Evolutionary conservation across 495 filamentous ascomycete species (phyloP).

Genomic region (Neurospora cerealis): DNA sequence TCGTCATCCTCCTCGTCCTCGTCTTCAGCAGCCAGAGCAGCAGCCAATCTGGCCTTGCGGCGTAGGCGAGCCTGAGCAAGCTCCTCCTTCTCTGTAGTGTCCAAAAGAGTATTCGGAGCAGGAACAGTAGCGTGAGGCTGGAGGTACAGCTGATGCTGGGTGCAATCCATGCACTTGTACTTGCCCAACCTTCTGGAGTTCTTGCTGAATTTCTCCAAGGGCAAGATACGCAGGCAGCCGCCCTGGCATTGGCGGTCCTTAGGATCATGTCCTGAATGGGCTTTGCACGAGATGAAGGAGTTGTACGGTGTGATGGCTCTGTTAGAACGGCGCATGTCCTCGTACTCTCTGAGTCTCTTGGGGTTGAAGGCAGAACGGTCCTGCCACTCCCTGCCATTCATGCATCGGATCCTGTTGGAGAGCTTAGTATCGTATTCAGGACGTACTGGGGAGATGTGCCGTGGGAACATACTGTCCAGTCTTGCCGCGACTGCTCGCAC

Average conservation of each 20-base stretch:
- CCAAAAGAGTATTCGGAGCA: background rate
- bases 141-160: background rate
- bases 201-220: conserved; percentile 46
- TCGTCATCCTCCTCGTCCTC: background rate
- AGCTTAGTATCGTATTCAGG: background rate
- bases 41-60: background rate
- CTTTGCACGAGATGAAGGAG: conserved; percentile 18
- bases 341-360: conserved; percentile 31
- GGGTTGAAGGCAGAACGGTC: conserved; percentile 33
- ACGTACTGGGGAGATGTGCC: background rate
- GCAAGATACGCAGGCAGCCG: conserved; percentile 39
- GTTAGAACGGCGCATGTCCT: background rate
- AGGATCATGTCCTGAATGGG: conserved; percentile 5
- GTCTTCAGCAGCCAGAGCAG: background rate
- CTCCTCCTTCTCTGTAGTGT: background rate
- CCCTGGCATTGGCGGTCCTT: conserved; percentile 28
- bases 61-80: background rate
- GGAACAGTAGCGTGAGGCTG: background rate
- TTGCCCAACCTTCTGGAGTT: conserved; percentile 39
- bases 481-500: background rate
- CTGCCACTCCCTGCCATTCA: conserved; percentile 34
- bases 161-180: background rate
- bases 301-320: conserved; percentile 11
- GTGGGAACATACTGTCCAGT: background rate
- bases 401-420: conserved; percentile 37